A percentile compares a stretch with the other conserved stretches of the same genome.
Conservation (phyloP, 2,329 filamentous ascomycete species). For the Ciborinia camelliae region DNA sequence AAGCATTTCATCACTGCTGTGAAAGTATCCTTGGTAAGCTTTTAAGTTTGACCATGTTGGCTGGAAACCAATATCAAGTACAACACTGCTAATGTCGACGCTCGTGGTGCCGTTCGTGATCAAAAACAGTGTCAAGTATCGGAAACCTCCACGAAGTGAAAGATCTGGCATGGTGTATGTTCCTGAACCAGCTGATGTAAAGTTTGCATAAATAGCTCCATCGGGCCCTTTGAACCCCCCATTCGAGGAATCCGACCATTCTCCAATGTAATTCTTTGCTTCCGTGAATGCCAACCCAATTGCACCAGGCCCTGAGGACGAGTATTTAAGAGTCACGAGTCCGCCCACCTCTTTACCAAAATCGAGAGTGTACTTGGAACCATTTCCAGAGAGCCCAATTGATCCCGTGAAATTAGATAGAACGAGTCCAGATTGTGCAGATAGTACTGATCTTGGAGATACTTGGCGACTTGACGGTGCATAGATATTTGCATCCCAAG, state of each 20-base stretch:
- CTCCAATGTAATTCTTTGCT: constrained; percentile 47
- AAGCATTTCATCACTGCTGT: constrained; percentile 47
- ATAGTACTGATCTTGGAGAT: constrained; percentile 45
- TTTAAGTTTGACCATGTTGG: constrained; percentile 44
- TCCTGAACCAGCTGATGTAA: constrained; percentile 37
- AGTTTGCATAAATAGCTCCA: constrained; percentile 46
- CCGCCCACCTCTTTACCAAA: constrained; percentile 59
- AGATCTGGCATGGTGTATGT: constrained; percentile 45
- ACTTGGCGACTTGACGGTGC: constrained; percentile 52
- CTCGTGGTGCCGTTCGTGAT: constrained; percentile 33
- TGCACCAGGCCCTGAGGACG: constrained; percentile 40
- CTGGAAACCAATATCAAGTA: constrained; percentile 42
- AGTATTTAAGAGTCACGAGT: constrained; percentile 41
- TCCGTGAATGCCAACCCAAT: constrained; percentile 49
- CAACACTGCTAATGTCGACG: constrained; percentile 34
- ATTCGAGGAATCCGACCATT: constrained; percentile 49
- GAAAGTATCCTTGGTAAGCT: constrained; percentile 54
- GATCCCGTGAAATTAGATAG: constrained; percentile 29
- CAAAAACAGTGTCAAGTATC: constrained; percentile 50
- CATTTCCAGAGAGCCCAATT: constrained; percentile 40
- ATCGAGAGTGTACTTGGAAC: constrained; percentile 53
- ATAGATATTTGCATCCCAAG: constrained; percentile 58
- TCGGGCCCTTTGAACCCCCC: constrained; percentile 47
- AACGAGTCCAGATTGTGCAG: constrained; percentile 34
- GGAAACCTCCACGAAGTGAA: constrained; percentile 50